Percentiles rank a stretch among this genome's conserved stretches.
phyloP scores from a whole-genome alignment of 805 yeast genomes.

The Danielia oregonensis region DNA sequence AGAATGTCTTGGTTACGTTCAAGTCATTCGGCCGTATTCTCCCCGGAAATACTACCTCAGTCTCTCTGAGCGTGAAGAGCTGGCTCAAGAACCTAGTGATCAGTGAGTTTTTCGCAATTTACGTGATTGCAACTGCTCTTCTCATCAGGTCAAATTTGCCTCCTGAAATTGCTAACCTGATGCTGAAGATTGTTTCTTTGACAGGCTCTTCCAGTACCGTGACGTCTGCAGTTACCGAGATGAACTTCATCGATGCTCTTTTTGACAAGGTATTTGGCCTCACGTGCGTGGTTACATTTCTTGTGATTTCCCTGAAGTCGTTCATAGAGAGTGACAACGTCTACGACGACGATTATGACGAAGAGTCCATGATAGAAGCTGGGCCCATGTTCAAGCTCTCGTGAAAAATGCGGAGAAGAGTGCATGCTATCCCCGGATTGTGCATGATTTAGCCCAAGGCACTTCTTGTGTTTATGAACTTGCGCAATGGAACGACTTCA shows the following conservation, averaged over 20 bases:
- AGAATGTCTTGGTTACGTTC: constrained; percentile 60
- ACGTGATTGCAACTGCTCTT: constrained; percentile 49
- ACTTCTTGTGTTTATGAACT: too few relatives aligned
- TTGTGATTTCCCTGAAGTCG: constrained; percentile 19
- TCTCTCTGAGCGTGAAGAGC: constrained; percentile 12
- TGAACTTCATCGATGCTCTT: constrained; percentile 48
- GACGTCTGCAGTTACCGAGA: constrained; percentile 28
- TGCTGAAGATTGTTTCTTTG: constrained; percentile 36
- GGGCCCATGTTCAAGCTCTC: constrained; percentile 6
- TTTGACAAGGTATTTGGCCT: constrained; percentile 49
- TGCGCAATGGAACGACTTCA: too few relatives aligned
- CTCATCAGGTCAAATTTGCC: constrained; percentile 49
- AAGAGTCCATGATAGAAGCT: constrained; percentile 31
- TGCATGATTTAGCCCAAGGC: too few relatives aligned
- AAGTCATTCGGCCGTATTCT: constrained; percentile 43
- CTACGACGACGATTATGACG: constrained; percentile 27
- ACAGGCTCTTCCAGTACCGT: constrained; percentile 17
- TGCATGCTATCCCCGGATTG: too few relatives aligned
- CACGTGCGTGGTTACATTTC: constrained; percentile 34
- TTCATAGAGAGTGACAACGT: constrained; percentile 14
- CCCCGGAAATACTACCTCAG: constrained; percentile 20
- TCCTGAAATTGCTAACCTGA: constrained; percentile 37
- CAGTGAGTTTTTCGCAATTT: constrained; percentile 47
- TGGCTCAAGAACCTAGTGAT: constrained; percentile 38
- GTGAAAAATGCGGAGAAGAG: too few relatives aligned